Base-by-base conservation (phyloP, 169 alveolate species). In the Miamiensis avidus region DNA sequence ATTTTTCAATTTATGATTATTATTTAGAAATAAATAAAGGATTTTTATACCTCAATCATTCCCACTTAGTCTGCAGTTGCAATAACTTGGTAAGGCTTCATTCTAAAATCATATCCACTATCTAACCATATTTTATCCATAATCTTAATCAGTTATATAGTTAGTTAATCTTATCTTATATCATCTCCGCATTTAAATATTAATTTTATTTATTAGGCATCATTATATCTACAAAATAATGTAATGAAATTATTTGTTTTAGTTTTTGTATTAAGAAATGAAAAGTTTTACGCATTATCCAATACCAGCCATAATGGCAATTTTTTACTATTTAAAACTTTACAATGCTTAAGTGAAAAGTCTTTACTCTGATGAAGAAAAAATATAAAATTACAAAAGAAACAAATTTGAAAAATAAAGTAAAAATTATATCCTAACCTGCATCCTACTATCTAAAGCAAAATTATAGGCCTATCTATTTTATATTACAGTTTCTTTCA, bases 141-240 rank as follows among this genome's bases (percentile, higher is more conserved):
- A 32, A 96, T 85, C 75, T 89, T 91, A 78, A 96, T 89, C 82
- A 95, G 88, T 89, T 96, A 94, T 26, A 96, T 82, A 1, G 97
- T 94, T 28, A 96, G 89, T 65, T 95, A 91, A 90, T 96, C 98
- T 91, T 94, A 87, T 82, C 97, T 88, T 34, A 96, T 83, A 75
- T 96, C 98, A 89, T 96, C 98, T 65, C 97, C 98, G 86, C 92
- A 89, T 84, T 96, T 96, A 89, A 94, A 96, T 33, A 96, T 86
- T 26, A 94, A 91, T 31, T 83, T 83, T n/a, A 86, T 76, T 65
- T 90, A 91, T 20, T 95, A 95, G 28, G 87, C 92, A 69, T 91
- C 74, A 33, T 78, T 79, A 29, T 49, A 49, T 11, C 20, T n/a
- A n/a, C n/a, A n/a, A n/a, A n/a, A n/a, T n/a, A n/a, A n/a, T n/a